Conservation (phyloP, 2,329 filamentous ascomycete species). For the Sporothrix pallida region DNA sequence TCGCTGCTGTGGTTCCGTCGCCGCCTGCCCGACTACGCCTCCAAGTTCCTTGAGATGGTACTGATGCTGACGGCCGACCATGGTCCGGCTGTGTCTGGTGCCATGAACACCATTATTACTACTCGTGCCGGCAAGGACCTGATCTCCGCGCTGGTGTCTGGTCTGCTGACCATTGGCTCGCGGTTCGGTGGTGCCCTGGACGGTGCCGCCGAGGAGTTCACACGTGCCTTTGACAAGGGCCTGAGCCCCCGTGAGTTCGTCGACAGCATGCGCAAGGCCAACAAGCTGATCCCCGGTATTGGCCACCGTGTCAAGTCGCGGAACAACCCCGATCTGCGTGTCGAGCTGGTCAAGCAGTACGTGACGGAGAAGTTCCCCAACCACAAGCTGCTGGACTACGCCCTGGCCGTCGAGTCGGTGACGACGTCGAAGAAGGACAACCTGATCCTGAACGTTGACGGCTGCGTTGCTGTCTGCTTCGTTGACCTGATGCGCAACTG, state of each 20-base stretch:
- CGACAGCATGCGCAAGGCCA: constrained; percentile 98
- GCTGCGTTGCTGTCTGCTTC: constrained; percentile 98
- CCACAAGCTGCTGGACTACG: constrained; percentile 98
- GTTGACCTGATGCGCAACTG: constrained; percentile 97
- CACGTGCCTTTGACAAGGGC: constrained; percentile 96
- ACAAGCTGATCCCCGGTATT: constrained; percentile 99
- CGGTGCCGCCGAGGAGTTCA: constrained; percentile 97
- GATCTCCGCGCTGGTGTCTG: constrained; percentile 91
- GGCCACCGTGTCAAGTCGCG: constrained; percentile 99
- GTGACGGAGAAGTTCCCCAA: constrained; percentile 96
- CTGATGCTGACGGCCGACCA: constrained; percentile 99
- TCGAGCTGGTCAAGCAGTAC: constrained; percentile 99
- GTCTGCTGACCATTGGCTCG: constrained; percentile 97
- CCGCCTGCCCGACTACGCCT: constrained; percentile 91
- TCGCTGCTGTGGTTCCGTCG: constrained; percentile 99
- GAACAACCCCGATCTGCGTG: constrained; percentile 99
- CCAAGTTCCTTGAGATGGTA: constrained; percentile 99
- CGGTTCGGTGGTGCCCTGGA: constrained; percentile 98
- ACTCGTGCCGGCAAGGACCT: constrained; percentile 99
- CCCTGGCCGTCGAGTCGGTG: constrained; percentile 94
- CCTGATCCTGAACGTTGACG: constrained; percentile 98
- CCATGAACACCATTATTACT: constrained; percentile 99
- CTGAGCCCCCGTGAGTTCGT: constrained; percentile 98
- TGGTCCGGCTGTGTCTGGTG: constrained; percentile 97
- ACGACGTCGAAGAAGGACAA: constrained; percentile 99